These are phyloP conservation scores for Gossypium ekmanianum DNA, from an alignment of 345 rosid species.

Conservation along the genomic window DNA sequence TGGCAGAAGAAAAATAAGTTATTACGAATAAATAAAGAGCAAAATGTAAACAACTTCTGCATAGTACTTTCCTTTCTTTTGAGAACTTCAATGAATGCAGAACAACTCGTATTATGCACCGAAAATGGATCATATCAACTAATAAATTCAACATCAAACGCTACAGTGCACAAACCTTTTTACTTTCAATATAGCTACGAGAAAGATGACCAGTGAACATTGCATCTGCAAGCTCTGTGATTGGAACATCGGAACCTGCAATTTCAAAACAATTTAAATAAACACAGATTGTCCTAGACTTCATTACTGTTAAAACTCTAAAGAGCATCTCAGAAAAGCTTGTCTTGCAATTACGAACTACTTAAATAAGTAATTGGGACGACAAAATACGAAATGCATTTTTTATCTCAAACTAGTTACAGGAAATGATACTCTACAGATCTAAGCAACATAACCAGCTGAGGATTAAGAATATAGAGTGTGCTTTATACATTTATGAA, in stretches of 20 bases:
- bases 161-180: constrained; percentile 31
- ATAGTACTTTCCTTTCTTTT: not conserved
- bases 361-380: constrained; percentile 10
- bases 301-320: not conserved
- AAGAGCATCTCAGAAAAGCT: not conserved
- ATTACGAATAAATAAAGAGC: not conserved
- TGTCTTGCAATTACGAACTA: not conserved
- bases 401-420: constrained; percentile 23
- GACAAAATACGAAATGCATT: constrained; percentile 12
- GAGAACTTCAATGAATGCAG: not conserved
- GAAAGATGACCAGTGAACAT: constrained; percentile 56
- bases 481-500: not conserved
- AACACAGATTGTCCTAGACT: not conserved
- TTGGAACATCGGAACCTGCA: constrained; percentile 64
- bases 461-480: not conserved
- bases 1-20: not conserved
- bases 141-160: constrained; percentile 9
- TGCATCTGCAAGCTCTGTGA: constrained; percentile 64
- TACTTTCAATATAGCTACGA: constrained; percentile 11
- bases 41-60: not conserved
- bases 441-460: constrained; percentile 3
- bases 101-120: not conserved
- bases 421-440: constrained; percentile 19
- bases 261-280: no score
- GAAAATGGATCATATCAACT: not conserved